Evolutionary conservation across 768 basidiomycete genomes (phyloP), one percentile per base, ranked within the genome.

Genomic region (Suillus sp.): DNA sequence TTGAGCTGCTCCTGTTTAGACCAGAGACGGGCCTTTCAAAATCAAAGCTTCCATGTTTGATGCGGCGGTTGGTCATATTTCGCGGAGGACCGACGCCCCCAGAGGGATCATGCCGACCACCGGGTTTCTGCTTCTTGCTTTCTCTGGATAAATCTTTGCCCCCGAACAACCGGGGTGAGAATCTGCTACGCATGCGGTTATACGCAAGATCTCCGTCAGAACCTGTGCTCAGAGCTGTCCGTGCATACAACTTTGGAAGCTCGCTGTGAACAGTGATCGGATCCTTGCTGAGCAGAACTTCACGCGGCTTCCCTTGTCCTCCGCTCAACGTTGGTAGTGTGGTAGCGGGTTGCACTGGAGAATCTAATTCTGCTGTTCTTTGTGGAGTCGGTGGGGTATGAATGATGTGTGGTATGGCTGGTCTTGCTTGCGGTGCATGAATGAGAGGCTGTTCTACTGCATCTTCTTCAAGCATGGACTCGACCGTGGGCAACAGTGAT

Each of bases 11-110:
- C 63, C 66, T 65, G 60, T 75, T 77, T 58, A 77, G 69, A 2
- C 66, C 66, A n/a, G 75, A 75, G 16, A 84, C 81, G 0, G 90
- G 89, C 40, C 89, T 79, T 73, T 91, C 90, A 67, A 91, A 91
- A 69, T 91, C 90, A 71, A 91, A 91, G 68, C 86, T 89, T 6
- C 89, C 89, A 66, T 89, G 88, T 69, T 89, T 88, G 47, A 78
- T 83, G 1, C 83, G 75, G 56, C 82, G 79, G 35, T 69, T 78
- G 27, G 67, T 69, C 59, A 77, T 75, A 48, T 74, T 75, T 63
- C 75, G 74, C 13, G 50, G 55, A 38, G 59, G 64, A 35, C 61
- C 56, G 38, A 58, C 40, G 25, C 51, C 51, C 10, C 51, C 64
- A 20, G 65, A 51, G 18, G 50, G 47, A 32, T 66, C 42, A 34